These are phyloP conservation scores for Akebia trifoliata DNA, from an alignment of 164 flowering plant genomes.

Conservation along the genomic window DNA sequence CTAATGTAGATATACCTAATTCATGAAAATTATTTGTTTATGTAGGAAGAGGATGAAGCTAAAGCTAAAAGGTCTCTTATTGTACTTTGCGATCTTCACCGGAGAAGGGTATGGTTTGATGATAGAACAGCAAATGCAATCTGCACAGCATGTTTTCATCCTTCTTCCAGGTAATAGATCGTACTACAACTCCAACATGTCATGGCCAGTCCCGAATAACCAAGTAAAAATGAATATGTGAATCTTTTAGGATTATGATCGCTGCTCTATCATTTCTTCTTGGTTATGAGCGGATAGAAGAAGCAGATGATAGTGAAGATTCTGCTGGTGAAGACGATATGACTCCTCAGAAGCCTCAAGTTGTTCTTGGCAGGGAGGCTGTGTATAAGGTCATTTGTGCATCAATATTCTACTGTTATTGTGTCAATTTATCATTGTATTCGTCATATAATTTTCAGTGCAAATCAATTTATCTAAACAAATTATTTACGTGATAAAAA, in stretches of 20 bases:
- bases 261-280: slow-evolving; percentile 81
- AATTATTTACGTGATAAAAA: too few species aligned
- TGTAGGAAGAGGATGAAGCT: slow-evolving; percentile 72
- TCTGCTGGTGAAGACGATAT: slow-evolving; percentile 67
- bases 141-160: slow-evolving; percentile 73
- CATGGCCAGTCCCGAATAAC: background rate
- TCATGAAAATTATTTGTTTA: slow-evolving; percentile 2
- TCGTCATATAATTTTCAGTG: background rate
- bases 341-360: slow-evolving; percentile 40
- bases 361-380: slow-evolving; percentile 52
- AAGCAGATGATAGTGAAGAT: slow-evolving; percentile 65
- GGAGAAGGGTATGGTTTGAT: slow-evolving; percentile 90
- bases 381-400: slow-evolving; percentile 61
- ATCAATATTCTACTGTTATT: background rate
- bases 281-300: slow-evolving; percentile 72
- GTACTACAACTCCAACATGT: background rate
- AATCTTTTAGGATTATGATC: slow-evolving; percentile 62
- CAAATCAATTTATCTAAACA: too few species aligned
- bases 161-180: slow-evolving; percentile 56
- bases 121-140: slow-evolving; percentile 90
- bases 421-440: background rate
- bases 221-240: background rate
- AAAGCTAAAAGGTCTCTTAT: slow-evolving; percentile 72
- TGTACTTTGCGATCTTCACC: slow-evolving; percentile 76
- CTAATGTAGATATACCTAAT: too few species aligned